These are phyloP conservation scores for Ilex paraguariensis DNA, from an alignment of 305 asterid species.

Conservation along the genomic window DNA sequence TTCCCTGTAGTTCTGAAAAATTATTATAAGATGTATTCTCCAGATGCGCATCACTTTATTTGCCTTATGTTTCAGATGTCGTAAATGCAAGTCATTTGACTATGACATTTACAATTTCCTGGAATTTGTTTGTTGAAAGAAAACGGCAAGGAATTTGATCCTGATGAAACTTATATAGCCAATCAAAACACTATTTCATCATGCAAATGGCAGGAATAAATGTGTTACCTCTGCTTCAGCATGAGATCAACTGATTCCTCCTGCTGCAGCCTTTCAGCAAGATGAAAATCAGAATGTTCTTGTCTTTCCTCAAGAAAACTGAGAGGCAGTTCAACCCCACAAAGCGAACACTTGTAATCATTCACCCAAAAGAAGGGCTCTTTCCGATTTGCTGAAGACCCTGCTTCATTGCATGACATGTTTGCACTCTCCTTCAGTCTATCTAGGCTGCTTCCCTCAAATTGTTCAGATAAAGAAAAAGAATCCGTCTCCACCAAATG, in stretches of 20 bases:
- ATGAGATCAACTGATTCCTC: conserved; percentile 48
- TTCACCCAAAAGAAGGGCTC: conserved; percentile 56
- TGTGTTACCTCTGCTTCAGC: conserved; percentile 36
- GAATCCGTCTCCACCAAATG: conserved; percentile 19
- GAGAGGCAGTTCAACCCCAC: conserved; percentile 78
- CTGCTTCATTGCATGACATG: conserved; percentile 26
- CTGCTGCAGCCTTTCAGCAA: conserved; percentile 80
- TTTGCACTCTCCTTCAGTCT: conserved; percentile 7
- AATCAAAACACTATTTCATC: no score
- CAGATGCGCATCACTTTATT: no score
- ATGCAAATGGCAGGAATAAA: not conserved
- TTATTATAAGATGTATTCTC: no score
- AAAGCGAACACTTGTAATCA: conserved; percentile 73
- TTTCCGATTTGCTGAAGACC: conserved; percentile 20
- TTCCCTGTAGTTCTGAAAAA: no score
- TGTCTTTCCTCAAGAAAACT: conserved; percentile 75
- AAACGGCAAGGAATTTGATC: no score
- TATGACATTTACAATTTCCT: no score
- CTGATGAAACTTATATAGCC: no score
- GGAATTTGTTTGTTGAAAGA: no score
- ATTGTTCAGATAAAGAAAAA: conserved; percentile 15
- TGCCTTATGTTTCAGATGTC: no score
- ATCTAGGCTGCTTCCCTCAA: conserved; percentile 22
- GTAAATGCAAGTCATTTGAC: no score
- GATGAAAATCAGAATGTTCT: conserved; percentile 90